These are phyloP conservation scores for Aureobasidium melanogenum DNA, from an alignment of 2,329 filamentous ascomycete genomes.

Conservation along the genomic window DNA sequence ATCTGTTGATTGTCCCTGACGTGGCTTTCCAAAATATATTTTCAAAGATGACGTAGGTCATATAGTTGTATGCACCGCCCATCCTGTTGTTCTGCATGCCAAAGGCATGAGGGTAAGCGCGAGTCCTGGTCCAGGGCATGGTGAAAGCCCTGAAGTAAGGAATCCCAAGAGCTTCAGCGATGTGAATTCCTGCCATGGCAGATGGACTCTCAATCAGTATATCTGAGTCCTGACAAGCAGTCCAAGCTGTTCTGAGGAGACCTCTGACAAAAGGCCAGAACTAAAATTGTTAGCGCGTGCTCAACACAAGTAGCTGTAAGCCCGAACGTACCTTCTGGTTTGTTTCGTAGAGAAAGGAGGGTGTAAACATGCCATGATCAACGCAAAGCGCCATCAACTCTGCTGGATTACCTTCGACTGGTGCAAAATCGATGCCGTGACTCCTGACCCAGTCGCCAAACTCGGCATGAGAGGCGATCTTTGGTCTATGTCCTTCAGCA, in stretches of 20 bases:
- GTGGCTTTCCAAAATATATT: constrained; percentile 95
- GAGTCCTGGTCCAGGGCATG: constrained; percentile 96
- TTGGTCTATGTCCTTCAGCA: constrained; percentile 75
- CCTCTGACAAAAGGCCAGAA: constrained; percentile 95
- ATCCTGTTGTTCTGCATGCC: constrained; percentile 87
- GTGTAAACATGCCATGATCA: constrained; percentile 94
- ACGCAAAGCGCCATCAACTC: constrained; percentile 95
- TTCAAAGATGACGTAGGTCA: constrained; percentile 94
- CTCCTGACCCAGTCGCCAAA: constrained; percentile 82
- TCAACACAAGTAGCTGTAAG: background rate
- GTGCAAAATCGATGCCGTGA: constrained; percentile 89
- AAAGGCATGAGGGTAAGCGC: constrained; percentile 94
- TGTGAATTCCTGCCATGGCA: constrained; percentile 96
- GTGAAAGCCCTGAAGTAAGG: constrained; percentile 97
- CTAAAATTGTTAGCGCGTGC: constrained; percentile 3
- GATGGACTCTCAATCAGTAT: constrained; percentile 91
- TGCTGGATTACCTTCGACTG: constrained; percentile 81
- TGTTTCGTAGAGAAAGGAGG: constrained; percentile 80
- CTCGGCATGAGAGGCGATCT: constrained; percentile 85
- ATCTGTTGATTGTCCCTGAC: constrained; percentile 81
- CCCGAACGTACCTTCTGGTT: constrained; percentile 49
- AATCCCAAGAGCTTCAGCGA: constrained; percentile 84
- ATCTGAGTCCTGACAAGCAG: constrained; percentile 77
- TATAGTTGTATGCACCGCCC: constrained; percentile 90
- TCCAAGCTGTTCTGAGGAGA: constrained; percentile 71